Base-by-base conservation (phyloP, 202 grass and related monocot species). In the Carex arenaria region DNA sequence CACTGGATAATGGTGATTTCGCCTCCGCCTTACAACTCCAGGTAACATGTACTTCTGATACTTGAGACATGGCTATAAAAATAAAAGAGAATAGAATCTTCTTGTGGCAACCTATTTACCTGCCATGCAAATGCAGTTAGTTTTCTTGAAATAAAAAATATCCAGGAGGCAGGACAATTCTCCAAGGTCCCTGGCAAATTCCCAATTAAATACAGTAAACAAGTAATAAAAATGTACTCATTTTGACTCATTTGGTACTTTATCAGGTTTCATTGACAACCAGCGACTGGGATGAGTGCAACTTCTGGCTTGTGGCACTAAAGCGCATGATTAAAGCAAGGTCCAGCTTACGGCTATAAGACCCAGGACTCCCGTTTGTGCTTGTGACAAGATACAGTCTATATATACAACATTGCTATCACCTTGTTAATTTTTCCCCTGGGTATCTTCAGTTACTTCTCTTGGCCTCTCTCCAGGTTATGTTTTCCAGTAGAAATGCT, bases 261-360 rank as follows among this genome's bases (percentile, higher is more conserved):
- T 87, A 54, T 13, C 83, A 99, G 96, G 90, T 94, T 47, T 71
- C 86, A 8, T 76, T 99, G 74, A 99, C 93, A 15, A 99, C 93
- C 34, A 99, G 96, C 57, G 93, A 96, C 61, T 99, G 96, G 96
- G 91, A 99, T 20, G 96, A 99, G 91, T 99, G 96, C 86, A 92
- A 93, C 86, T 90, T 94, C 69, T 99, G 96, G 96, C 93, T 99
- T 85, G 86, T 89, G 42, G 91, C 93, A 82, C 72, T 99, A 83
- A 99, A 92, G 86, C 93, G 93, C 0, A 91, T 99, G 93, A 99
- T 99, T 80, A 99, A 96, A 84, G 87, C 88, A 7, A 93, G 91
- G 84, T 91, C 94, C 75, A 94, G 80, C 45, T 85, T 94, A 62
- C 87, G 91, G 93, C 87, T 85, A 83, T 98, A 59, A 81, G 82